These are phyloP conservation scores for Phytophthora litchii DNA, from an alignment of 352 stramenopile genomes.

Conservation along the genomic window DNA sequence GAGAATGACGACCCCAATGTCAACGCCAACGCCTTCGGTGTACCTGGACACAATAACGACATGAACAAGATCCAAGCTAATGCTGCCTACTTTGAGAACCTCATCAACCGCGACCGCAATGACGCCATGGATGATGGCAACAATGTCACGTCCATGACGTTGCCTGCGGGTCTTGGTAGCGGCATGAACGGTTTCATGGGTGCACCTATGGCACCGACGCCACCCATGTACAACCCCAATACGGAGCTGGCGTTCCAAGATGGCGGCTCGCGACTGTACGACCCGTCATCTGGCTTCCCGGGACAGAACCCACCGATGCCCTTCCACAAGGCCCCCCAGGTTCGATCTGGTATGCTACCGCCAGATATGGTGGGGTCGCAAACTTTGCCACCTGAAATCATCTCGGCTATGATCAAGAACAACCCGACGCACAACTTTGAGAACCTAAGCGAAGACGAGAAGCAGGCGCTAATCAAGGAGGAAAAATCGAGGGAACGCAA, in stretches of 20 bases:
- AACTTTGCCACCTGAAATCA: constrained; percentile 80
- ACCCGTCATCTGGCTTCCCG: constrained; percentile 57
- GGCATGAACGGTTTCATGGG: constrained; percentile 63
- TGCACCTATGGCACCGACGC: constrained; percentile 30
- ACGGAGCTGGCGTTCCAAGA: constrained; percentile 71
- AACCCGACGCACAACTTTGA: constrained; percentile 69
- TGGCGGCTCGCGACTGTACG: constrained; percentile 69
- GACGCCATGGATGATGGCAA: constrained; percentile 49
- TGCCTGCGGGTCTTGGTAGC: constrained; percentile 68
- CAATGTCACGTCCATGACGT: constrained; percentile 68
- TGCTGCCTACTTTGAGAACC: constrained; percentile 81
- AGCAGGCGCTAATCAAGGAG: constrained; percentile 79
- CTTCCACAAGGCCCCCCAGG: constrained; percentile 52
- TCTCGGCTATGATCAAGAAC: constrained; percentile 85
- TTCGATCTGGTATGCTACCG: constrained; percentile 29
- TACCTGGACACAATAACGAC: constrained; percentile 37
- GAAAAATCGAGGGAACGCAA: constrained; percentile 92
- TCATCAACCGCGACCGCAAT: constrained; percentile 65
- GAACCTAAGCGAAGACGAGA: constrained; percentile 84
- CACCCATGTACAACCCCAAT: constrained; percentile 54
- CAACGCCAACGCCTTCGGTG: constrained; percentile 45
- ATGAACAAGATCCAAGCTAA: constrained; percentile 80
- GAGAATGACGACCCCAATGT: constrained; percentile 51
- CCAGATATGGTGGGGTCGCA: constrained; percentile 67
- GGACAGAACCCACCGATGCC: constrained; percentile 42